Base-by-base conservation (phyloP, 73 alveolate genomes). In the Paramecium sexaurelia region DNA sequence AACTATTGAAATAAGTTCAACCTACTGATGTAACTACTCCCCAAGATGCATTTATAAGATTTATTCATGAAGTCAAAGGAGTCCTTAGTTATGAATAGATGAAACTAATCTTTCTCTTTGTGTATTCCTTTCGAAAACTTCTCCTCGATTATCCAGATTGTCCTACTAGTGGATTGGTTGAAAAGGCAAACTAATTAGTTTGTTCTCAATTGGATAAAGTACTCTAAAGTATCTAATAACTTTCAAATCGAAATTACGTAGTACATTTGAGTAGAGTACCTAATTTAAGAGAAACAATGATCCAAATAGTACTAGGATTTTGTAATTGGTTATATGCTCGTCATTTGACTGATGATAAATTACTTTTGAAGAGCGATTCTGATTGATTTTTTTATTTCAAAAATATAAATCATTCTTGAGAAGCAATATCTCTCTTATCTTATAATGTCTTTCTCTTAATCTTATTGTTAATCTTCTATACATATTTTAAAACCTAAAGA, bases 261-360 rank as follows among this genome's bases (percentile, higher is more conserved):
- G 56, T 71, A 27, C 57, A 37, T 35, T n/a, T 71, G 19, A 3
- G 15, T 36, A 71, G 56, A 37, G 86, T 35, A 19, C 32, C 57
- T 15, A 71, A 71, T 45, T n/a, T 86, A n/a, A 61, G 68, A 86
- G 47, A 55, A n/a, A 37, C 32, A 6, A 86, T 86, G 68, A 86
- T 86, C 45, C 20, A 61, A 37, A 86, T 86, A 55, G 69, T 75
- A 17, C 36, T 61, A 7, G 40, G 84, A 27, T 86, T 86, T 61
- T 86, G 93, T 61, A 61, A 86, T 66, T 88, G 94, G 94, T 36
- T 88, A 10, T 88, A 88, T 69, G 94, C 89, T 35, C 69, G 55
- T 22, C 43, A 78, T 41, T 78, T 78, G 73, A 78, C 90, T 10
- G 90, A 78, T 78, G 90, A 78, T 32, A 78, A 78, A 78, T 61